These are phyloP conservation scores for Aspergillus leporis DNA, from an alignment of 495 filamentous ascomycete genomes.

Conservation along the genomic window DNA sequence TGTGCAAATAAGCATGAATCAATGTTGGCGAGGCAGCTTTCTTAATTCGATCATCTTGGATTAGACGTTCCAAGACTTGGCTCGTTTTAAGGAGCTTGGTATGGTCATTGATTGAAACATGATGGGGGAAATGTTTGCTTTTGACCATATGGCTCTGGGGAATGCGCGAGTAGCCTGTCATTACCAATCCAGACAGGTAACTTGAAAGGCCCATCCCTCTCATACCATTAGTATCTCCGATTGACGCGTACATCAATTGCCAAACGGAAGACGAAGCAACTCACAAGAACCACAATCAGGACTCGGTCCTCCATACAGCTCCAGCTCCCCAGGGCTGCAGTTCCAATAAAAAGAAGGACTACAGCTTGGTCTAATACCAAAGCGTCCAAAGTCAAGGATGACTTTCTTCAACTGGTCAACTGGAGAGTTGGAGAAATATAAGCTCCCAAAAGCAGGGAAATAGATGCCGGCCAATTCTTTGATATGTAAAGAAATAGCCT, in stretches of 20 bases:
- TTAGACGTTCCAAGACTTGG: slow-evolving; percentile 30
- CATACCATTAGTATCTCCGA: neutral
- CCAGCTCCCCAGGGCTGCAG: slow-evolving; percentile 31
- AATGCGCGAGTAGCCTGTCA: slow-evolving; percentile 33
- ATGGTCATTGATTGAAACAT: slow-evolving; percentile 38
- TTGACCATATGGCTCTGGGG: slow-evolving; percentile 17
- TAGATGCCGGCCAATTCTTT: slow-evolving; percentile 37
- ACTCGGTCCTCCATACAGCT: slow-evolving; percentile 30
- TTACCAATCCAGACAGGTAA: slow-evolving; percentile 35
- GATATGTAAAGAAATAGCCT: slow-evolving; percentile 30
- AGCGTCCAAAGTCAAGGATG: slow-evolving; percentile 32
- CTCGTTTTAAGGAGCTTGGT: slow-evolving; percentile 30
- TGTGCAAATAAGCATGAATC: slow-evolving; percentile 42
- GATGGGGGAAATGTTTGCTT: slow-evolving; percentile 25
- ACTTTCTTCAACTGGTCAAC: slow-evolving; percentile 27
- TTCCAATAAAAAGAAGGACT: slow-evolving; percentile 43
- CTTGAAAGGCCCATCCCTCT: slow-evolving; percentile 30
- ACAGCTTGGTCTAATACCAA: slow-evolving; percentile 44
- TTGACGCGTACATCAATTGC: too few species aligned
- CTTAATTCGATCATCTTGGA: slow-evolving; percentile 32
- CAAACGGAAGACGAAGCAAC: too few species aligned
- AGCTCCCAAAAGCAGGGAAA: slow-evolving; percentile 47
- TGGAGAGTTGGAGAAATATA: slow-evolving; percentile 33
- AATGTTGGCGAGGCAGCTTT: slow-evolving; percentile 33
- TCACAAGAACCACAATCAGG: slow-evolving; percentile 41